These are phyloP conservation scores for Lactarius tabidus DNA, from an alignment of 768 basidiomycete species.

Conservation along the genomic window DNA sequence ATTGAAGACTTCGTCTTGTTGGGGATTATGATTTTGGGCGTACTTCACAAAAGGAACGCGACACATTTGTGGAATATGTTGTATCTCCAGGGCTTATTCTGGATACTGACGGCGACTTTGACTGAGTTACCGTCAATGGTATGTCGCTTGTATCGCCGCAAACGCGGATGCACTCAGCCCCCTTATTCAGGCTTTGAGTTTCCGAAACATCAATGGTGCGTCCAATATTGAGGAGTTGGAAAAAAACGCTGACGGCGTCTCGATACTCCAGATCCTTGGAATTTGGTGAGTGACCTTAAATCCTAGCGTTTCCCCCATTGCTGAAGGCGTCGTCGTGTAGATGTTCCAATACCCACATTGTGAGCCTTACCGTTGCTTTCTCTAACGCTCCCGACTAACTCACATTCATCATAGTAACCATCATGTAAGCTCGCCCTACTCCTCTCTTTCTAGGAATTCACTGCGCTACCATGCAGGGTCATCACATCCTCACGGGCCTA, in stretches of 20 bases:
- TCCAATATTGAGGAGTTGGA: neutral
- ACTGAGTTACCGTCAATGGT: constrained; percentile 22
- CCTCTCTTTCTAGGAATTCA: neutral
- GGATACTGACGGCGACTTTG: constrained; percentile 14
- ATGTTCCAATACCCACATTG: constrained; percentile 26
- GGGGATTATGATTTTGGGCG: constrained; percentile 19
- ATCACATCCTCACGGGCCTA: constrained; percentile 23
- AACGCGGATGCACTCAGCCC: neutral
- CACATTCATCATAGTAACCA: constrained; percentile 1
- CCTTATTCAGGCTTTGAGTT: constrained; percentile 9
- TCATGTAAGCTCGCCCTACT: constrained; percentile 14
- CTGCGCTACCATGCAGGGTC: neutral
- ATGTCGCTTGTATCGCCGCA: neutral
- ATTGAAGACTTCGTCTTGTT: constrained; percentile 12
- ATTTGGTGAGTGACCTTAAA: constrained; percentile 13
- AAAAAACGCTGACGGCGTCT: neutral
- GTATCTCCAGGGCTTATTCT: constrained; percentile 21
- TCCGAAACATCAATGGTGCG: constrained; percentile 21
- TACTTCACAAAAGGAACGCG: constrained; percentile 21
- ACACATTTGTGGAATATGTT: constrained; percentile 23
- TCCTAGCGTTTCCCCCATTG: neutral
- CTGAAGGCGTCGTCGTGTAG: neutral
- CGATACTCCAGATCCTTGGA: constrained; percentile 18
- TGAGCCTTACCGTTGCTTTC: neutral
- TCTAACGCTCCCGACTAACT: neutral